Conservation (phyloP, 257 asterid species). For the Knoxia roxburghii region DNA sequence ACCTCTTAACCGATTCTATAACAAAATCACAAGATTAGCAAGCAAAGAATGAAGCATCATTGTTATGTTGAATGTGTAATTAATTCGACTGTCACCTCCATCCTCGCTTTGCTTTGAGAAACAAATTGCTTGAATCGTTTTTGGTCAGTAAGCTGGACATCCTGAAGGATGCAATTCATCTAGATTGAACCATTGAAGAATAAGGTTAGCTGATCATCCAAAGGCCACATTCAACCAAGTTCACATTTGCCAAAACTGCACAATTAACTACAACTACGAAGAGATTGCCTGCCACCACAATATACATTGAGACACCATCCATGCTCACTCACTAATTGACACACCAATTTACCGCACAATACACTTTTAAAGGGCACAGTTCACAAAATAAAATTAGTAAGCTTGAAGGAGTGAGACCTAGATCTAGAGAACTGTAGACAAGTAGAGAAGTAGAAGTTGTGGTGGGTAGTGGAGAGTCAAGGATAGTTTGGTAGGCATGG, state of each 20-base stretch:
- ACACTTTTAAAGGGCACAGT: background rate
- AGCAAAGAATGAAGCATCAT: constrained; percentile 1
- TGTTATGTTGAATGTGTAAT: constrained; percentile 8
- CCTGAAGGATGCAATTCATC: constrained; percentile 85
- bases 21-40: constrained; percentile 19
- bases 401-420: background rate
- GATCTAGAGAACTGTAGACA: background rate
- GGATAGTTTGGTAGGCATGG: background rate
- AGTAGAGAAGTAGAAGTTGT: background rate
- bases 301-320: too few relatives aligned
- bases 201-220: constrained; percentile 10
- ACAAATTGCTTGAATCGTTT: constrained; percentile 97
- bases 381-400: background rate
- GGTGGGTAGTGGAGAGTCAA: background rate
- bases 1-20: constrained; percentile 93
- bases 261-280: background rate
- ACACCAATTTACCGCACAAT: background rate
- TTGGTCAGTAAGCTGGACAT: constrained; percentile 89
- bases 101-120: constrained; percentile 93
- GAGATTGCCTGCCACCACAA: background rate
- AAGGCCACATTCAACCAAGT: background rate
- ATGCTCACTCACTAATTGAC: background rate
- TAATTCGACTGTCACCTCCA: constrained; percentile 62
- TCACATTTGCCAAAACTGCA: background rate
- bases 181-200: constrained; percentile 28